These are phyloP conservation scores for Hypoxylon rubiginosum DNA, from an alignment of 2,329 filamentous ascomycete genomes.

Conservation along the genomic window DNA sequence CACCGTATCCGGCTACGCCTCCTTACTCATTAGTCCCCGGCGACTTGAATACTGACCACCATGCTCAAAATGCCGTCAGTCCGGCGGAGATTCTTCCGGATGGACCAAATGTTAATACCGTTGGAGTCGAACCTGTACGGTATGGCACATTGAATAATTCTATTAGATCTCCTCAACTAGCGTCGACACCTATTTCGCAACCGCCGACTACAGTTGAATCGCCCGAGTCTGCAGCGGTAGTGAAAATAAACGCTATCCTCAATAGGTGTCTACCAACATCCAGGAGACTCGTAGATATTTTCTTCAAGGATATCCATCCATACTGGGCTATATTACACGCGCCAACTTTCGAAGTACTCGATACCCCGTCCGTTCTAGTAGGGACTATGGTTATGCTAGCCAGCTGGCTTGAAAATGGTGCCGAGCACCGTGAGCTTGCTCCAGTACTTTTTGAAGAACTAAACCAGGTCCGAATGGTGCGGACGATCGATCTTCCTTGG, in stretches of 20 bases:
- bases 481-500: neutral
- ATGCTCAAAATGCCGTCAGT: neutral
- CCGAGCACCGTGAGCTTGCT: conserved; percentile 38
- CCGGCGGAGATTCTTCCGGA: conserved; percentile 3
- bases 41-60: conserved; percentile 9
- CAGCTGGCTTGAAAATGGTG: conserved; percentile 43
- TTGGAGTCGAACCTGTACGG: conserved; percentile 1
- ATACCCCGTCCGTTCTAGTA: conserved; percentile 33
- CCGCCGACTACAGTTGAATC: conserved; percentile 1
- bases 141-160: conserved; percentile 7
- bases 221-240: neutral
- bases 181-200: conserved; percentile 6
- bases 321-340: conserved; percentile 44
- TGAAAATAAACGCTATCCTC: conserved; percentile 14
- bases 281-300: conserved; percentile 35
- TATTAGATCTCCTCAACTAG: conserved; percentile 1
- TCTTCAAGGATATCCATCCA: conserved; percentile 41
- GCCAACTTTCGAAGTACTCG: conserved; percentile 24
- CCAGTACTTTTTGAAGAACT: conserved; percentile 41
- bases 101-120: neutral
- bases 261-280: conserved; percentile 17
- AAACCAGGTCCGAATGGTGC: conserved; percentile 38
- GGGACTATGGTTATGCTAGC: conserved; percentile 43
- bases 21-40: conserved; percentile 13
- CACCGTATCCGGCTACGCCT: conserved; percentile 16